Percentiles rank a stretch among this genome's conserved stretches.
Evolutionary conservation across 192 early-diverging fungal species (phyloP).

Genomic region (Podochytrium sp.): DNA sequence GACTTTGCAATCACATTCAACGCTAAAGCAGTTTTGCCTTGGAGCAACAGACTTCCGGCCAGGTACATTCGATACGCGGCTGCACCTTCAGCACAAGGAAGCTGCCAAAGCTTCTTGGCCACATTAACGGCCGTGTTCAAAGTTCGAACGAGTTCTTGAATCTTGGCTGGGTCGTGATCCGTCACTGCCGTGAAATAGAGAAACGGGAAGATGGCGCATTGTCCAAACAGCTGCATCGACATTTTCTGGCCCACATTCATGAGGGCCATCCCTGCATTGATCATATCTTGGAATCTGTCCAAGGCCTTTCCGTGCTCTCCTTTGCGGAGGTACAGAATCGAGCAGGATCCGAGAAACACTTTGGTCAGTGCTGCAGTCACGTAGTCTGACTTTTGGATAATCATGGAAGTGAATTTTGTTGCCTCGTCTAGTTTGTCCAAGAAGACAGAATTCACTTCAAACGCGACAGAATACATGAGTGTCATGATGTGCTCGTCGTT

Average conservation of each 20-base stretch:
- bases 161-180: constrained; percentile 9
- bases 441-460: constrained; percentile 8
- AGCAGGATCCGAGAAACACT: constrained; percentile 17
- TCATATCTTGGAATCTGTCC: constrained; percentile 25
- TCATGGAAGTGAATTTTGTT: neutral
- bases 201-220: constrained; percentile 24
- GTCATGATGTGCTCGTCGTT: constrained; percentile 22
- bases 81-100: constrained; percentile 20
- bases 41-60: constrained; percentile 6
- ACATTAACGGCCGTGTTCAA: constrained; percentile 12
- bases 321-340: constrained; percentile 9
- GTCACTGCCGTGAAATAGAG: constrained; percentile 8
- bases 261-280: constrained; percentile 25
- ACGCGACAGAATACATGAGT: constrained; percentile 1
- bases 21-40: constrained; percentile 1
- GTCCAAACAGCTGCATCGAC: constrained; percentile 28
- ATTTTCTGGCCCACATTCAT: constrained; percentile 18
- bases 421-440: constrained; percentile 13
- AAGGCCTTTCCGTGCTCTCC: constrained; percentile 12
- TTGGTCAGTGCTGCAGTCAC: neutral
- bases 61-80: constrained; percentile 13
- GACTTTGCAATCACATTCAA: neutral
- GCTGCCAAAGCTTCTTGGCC: constrained; percentile 17
- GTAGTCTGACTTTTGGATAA: constrained; percentile 21
- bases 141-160: constrained; percentile 11